phyloP scores from a whole-genome alignment of 345 rosid genomes.

The Lagerstroemia speciosa region DNA sequence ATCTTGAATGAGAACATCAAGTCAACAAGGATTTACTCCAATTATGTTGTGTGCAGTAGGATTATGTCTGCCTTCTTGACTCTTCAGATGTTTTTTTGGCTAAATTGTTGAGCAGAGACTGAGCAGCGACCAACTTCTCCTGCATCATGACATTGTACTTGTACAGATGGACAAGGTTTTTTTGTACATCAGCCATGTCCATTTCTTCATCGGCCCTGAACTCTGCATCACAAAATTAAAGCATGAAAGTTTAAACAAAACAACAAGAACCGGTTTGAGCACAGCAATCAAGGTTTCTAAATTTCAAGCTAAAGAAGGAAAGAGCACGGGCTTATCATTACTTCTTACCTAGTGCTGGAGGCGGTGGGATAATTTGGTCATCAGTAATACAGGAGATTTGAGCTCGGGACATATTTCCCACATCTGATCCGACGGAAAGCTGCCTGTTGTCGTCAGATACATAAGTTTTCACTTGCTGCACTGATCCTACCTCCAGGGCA shows the following conservation, averaged over 20 bases:
- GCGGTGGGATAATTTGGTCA: slow-evolving; percentile 4
- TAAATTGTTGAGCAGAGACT: slow-evolving; percentile 36
- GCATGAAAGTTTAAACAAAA: neutral
- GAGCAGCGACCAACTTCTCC: slow-evolving; percentile 52
- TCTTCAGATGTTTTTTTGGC: slow-evolving; percentile 21
- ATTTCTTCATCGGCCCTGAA: slow-evolving; percentile 43
- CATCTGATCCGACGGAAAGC: neutral
- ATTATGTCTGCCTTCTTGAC: slow-evolving; percentile 14
- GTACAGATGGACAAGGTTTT: slow-evolving; percentile 43
- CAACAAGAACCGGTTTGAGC: neutral
- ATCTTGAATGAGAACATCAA: neutral
- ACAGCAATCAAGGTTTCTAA: neutral
- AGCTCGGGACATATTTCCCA: neutral
- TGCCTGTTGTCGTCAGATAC: slow-evolving; percentile 10
- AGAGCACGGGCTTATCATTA: neutral
- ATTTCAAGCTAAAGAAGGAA: neutral
- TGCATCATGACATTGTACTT: slow-evolving; percentile 70
- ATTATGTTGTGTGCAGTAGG: neutral
- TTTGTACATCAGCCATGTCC: slow-evolving; percentile 53
- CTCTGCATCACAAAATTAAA: slow-evolving; percentile 37
- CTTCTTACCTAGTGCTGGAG: slow-evolving; percentile 11
- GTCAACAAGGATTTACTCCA: neutral
- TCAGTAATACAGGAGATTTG: neutral
- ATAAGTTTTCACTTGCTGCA: slow-evolving; percentile 26
- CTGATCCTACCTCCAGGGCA: slow-evolving; percentile 13